phyloP scores from a whole-genome alignment of 1,284 basidiomycete genomes.

The Cryptococcus sp. region DNA sequence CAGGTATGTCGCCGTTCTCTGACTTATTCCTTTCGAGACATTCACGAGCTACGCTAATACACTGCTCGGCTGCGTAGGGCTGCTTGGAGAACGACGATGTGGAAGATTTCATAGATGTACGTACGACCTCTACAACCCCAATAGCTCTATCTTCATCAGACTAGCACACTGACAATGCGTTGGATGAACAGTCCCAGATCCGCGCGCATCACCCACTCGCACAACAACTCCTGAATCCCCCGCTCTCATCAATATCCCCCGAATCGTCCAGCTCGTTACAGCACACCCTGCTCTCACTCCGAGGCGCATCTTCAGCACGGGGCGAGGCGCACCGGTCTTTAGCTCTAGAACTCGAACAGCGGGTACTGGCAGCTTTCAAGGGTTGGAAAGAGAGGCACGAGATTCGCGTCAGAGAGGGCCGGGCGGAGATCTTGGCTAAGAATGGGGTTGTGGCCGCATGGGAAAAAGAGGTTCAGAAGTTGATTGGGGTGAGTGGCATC shows the following conservation, averaged over 20 bases:
- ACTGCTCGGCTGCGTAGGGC: conserved; percentile 24
- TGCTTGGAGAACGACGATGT: conserved; percentile 75
- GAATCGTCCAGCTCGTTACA: conserved; percentile 40
- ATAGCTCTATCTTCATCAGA: neutral
- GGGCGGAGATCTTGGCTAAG: conserved; percentile 56
- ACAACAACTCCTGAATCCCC: conserved; percentile 50
- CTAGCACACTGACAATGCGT: neutral
- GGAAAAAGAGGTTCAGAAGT: conserved; percentile 57
- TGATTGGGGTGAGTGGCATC: conserved; percentile 30
- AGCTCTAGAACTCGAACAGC: conserved; percentile 44
- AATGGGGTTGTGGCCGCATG: conserved; percentile 66
- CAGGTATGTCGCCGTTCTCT: conserved; percentile 58
- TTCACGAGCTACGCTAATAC: neutral
- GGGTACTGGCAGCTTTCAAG: conserved; percentile 41
- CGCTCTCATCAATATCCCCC: conserved; percentile 19
- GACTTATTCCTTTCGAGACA: neutral
- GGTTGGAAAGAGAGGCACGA: conserved; percentile 48
- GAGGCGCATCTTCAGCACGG: conserved; percentile 36
- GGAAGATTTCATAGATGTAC: conserved; percentile 73
- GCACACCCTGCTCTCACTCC: conserved; percentile 43
- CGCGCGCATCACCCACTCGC: conserved; percentile 58
- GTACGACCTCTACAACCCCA: conserved; percentile 29
- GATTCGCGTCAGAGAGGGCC: conserved; percentile 38
- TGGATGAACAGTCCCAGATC: conserved; percentile 57
- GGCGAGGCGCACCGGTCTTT: conserved; percentile 45